phyloP scores from a whole-genome alignment of 192 early-diverging fungal genomes.

The Spizellomyces sp. region DNA sequence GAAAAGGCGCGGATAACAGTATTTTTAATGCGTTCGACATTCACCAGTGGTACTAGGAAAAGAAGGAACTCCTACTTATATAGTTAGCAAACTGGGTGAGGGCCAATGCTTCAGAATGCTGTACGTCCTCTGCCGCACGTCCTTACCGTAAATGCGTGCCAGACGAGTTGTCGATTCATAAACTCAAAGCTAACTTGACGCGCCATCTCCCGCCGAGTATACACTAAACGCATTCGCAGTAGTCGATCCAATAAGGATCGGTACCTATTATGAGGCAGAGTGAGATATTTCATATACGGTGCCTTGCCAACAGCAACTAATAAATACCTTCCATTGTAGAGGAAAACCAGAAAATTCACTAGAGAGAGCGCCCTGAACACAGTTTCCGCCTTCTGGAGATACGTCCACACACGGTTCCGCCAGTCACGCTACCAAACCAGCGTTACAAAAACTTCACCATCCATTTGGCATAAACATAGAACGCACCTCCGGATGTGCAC shows the following conservation, averaged over 20 bases:
- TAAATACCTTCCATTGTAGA: conserved; percentile 75
- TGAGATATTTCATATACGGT: background rate
- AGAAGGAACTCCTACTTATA: conserved; percentile 77
- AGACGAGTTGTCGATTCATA: conserved; percentile 91
- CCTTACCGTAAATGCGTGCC: conserved; percentile 78
- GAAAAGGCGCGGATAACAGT: conserved; percentile 50
- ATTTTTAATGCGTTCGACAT: conserved; percentile 61
- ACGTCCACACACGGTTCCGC: conserved; percentile 32
- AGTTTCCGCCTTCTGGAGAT: conserved; percentile 53
- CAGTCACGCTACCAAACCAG: conserved; percentile 12
- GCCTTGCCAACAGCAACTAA: conserved; percentile 11
- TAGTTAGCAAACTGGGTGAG: background rate
- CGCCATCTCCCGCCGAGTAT: conserved; percentile 69
- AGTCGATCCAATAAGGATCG: conserved; percentile 75
- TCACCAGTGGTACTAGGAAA: conserved; percentile 82
- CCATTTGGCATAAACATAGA: background rate
- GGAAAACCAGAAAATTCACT: conserved; percentile 82
- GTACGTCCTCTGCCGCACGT: background rate
- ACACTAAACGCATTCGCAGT: conserved; percentile 82
- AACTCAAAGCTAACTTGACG: conserved; percentile 89
- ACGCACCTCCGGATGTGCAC: conserved; percentile 58
- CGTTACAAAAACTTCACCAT: background rate
- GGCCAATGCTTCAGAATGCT: background rate
- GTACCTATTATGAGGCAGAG: conserved; percentile 53
- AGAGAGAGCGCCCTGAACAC: conserved; percentile 62